Conservation (phyloP, 768 basidiomycete genomes). For the Sistotremastrum suecicum region DNA sequence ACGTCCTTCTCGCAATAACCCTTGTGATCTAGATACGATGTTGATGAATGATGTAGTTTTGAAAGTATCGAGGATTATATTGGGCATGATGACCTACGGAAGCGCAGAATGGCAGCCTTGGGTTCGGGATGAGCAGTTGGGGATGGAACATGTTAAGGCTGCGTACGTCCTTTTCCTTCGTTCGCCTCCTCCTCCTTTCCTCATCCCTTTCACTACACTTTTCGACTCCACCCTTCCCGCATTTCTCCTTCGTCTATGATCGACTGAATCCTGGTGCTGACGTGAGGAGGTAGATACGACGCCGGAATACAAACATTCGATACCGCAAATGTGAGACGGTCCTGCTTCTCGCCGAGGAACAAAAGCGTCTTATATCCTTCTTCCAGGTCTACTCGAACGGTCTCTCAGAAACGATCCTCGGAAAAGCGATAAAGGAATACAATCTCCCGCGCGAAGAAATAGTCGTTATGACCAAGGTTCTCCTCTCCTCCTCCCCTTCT, state of each 20-base stretch:
- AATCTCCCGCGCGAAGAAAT: constrained; percentile 28
- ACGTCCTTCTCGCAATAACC: too few species aligned
- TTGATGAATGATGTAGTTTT: too few species aligned
- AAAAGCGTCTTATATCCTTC: too few species aligned
- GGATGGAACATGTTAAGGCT: constrained; percentile 35
- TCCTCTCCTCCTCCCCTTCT: too few species aligned
- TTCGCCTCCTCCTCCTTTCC: too few species aligned
- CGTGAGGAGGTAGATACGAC: constrained; percentile 13
- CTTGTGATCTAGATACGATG: too few species aligned
- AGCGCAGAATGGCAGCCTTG: constrained; percentile 14
- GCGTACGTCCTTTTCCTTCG: constrained; percentile 11
- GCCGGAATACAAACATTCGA: constrained; percentile 25
- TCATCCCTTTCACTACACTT: too few species aligned
- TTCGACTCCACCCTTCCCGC: constrained; percentile 4
- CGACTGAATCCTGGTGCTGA: background rate
- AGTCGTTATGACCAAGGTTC: constrained; percentile 34
- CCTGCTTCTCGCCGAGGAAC: too few species aligned
- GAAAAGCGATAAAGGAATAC: constrained; percentile 30
- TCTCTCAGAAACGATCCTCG: constrained; percentile 27
- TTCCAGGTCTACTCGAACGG: constrained; percentile 23
- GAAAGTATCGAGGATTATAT: constrained; percentile 25
- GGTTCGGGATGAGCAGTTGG: constrained; percentile 33
- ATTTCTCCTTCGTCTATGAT: constrained; percentile 9
- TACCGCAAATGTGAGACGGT: constrained; percentile 22
- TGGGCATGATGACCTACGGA: constrained; percentile 23